phyloP scores from a whole-genome alignment of 2,329 filamentous ascomycete genomes.

The Ceratocystis diversiconidia region DNA sequence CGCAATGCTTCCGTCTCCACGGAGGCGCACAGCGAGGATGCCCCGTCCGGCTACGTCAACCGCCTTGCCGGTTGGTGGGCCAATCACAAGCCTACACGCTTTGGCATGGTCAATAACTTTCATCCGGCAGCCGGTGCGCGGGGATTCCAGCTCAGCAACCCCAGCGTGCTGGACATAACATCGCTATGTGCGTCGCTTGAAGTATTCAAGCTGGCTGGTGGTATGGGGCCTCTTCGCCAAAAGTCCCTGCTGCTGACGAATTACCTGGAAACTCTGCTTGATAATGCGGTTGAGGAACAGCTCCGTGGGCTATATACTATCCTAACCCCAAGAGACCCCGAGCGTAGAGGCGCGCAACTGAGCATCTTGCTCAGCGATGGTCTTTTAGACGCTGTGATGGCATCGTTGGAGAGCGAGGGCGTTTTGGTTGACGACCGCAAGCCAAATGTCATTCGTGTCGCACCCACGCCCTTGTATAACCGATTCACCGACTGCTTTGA shows the following conservation, averaged over 20 bases:
- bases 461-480: constrained; percentile 70
- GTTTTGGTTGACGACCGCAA: constrained; percentile 69
- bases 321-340: constrained; percentile 51
- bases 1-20: constrained; percentile 44
- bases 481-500: constrained; percentile 45
- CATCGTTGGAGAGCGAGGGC: constrained; percentile 46
- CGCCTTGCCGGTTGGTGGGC: constrained; percentile 81
- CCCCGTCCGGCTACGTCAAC: constrained; percentile 36
- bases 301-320: constrained; percentile 33
- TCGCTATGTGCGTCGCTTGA: constrained; percentile 56
- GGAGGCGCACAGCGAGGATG: constrained; percentile 25
- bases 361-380: constrained; percentile 46
- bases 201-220: constrained; percentile 53
- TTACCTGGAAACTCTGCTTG: constrained; percentile 54
- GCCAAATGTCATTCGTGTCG: constrained; percentile 66
- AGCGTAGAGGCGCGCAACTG: constrained; percentile 59
- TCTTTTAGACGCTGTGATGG: constrained; percentile 50
- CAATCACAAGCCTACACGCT: constrained; percentile 58
- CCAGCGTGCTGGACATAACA: constrained; percentile 55
- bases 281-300: constrained; percentile 22
- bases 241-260: constrained; percentile 56
- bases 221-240: constrained; percentile 43
- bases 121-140: constrained; percentile 61
- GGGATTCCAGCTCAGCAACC: constrained; percentile 78
- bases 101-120: constrained; percentile 73